These are phyloP conservation scores for Scenedesmus sp. DNA, from an alignment of 163 green algal species.

Conservation along the genomic window DNA sequence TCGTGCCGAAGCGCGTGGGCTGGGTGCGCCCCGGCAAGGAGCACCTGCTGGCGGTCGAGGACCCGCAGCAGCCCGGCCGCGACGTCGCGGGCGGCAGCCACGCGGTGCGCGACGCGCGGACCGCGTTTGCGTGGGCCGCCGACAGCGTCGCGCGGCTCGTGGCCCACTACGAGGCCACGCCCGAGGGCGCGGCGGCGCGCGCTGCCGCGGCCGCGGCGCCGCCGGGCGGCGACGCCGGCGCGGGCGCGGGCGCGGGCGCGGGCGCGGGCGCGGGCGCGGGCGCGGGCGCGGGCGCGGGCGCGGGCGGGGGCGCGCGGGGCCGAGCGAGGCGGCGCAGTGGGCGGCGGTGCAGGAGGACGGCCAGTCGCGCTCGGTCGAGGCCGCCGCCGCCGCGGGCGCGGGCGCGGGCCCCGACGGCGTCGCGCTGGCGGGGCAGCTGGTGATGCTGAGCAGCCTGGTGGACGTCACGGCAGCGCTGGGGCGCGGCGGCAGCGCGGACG, in stretches of 20 bases:
- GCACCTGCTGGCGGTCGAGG: slow-evolving; percentile 20
- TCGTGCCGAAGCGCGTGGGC: slow-evolving; percentile 27
- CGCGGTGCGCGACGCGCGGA: background rate
- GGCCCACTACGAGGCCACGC: background rate
- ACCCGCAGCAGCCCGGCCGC: slow-evolving; percentile 27
- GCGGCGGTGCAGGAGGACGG: slow-evolving; percentile 28
- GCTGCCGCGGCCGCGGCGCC: background rate
- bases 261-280: background rate
- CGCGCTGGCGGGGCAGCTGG: background rate
- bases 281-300: background rate
- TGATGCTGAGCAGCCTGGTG: background rate
- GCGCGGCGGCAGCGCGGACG: background rate
- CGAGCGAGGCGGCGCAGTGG: slow-evolving; percentile 7
- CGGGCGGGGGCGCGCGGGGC: background rate
- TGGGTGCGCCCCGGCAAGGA: background rate
- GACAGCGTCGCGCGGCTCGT: slow-evolving; percentile 8
- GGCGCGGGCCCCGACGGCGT: background rate
- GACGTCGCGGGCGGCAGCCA: slow-evolving; percentile 22
- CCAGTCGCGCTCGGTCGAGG: background rate
- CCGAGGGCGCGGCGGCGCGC: background rate
- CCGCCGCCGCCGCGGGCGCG: background rate
- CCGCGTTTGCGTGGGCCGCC: slow-evolving; percentile 6
- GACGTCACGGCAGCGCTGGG: background rate
- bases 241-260: background rate
- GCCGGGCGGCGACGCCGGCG: background rate